Evolutionary conservation across 768 basidiomycete genomes (phyloP).

Genomic region (Gautieria morchelliformis): DNA sequence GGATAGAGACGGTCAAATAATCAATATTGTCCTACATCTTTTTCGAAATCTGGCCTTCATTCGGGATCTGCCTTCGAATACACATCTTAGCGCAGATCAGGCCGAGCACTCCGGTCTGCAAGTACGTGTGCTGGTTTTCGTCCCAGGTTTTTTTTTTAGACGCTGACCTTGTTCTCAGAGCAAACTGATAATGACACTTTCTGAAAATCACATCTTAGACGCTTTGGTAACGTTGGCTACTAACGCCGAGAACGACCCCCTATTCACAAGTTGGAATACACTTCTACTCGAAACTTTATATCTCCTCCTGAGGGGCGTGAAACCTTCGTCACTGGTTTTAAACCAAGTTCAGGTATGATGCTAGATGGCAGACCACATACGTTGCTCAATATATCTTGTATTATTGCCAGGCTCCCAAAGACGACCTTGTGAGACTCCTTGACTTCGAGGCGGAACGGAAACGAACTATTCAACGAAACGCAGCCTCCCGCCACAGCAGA

Average conservation of each 20-base stretch:
- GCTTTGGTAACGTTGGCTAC: conserved; percentile 81
- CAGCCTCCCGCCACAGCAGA: conserved; percentile 79
- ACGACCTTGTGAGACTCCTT: conserved; percentile 66
- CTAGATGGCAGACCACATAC: no score
- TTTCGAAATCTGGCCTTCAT: conserved; percentile 93
- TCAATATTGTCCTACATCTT: conserved; percentile 81
- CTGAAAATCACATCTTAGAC: conserved; percentile 63
- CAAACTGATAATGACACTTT: conserved; percentile 59
- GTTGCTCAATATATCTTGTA: background rate
- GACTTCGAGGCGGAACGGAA: conserved; percentile 64
- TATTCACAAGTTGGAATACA: conserved; percentile 81
- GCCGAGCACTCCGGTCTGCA: conserved; percentile 74
- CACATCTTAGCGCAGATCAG: conserved; percentile 64
- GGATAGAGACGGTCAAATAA: conserved; percentile 75
- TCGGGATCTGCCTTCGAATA: conserved; percentile 71
- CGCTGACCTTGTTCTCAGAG: conserved; percentile 26
- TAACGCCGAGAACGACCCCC: conserved; percentile 62
- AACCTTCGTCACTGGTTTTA: conserved; percentile 39
- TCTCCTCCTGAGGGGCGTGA: conserved; percentile 75
- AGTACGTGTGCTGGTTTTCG: conserved; percentile 16
- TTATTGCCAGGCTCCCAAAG: conserved; percentile 13
- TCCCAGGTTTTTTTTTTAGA: background rate
- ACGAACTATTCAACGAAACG: conserved; percentile 41
- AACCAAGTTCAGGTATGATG: conserved; percentile 56
- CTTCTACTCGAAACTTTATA: conserved; percentile 90